Conservation (phyloP, 768 basidiomycete species). For the Piloderma croceum region DNA sequence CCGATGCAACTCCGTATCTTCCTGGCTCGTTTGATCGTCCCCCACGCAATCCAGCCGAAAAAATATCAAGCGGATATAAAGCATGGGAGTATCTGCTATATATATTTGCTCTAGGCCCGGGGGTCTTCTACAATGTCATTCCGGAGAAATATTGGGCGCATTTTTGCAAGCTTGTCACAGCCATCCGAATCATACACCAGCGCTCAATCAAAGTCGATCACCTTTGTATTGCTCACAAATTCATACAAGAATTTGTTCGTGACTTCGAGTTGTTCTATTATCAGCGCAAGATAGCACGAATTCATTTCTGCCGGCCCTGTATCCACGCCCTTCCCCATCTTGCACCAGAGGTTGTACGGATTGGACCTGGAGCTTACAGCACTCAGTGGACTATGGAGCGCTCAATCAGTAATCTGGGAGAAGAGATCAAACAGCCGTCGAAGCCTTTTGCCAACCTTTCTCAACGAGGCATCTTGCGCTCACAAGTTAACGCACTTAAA, state of each 20-base stretch:
- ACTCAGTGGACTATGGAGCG: slow-evolving; percentile 31
- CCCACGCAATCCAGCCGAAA: slow-evolving; percentile 30
- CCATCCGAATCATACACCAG: slow-evolving; percentile 18
- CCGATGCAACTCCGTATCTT: slow-evolving; percentile 11
- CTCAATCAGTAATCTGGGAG: slow-evolving; percentile 16
- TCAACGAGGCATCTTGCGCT: slow-evolving; percentile 7
- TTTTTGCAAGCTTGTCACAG: slow-evolving; percentile 18
- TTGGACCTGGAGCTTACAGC: slow-evolving; percentile 16
- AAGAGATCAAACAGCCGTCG: slow-evolving; percentile 22
- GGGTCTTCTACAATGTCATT: slow-evolving; percentile 19
- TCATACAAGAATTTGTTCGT: slow-evolving; percentile 17
- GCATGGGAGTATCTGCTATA: slow-evolving; percentile 26
- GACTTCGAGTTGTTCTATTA: slow-evolving; percentile 28
- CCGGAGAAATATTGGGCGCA: slow-evolving; percentile 10
- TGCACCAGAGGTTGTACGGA: slow-evolving; percentile 14
- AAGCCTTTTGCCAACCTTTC: slow-evolving; percentile 25
- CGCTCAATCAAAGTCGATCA: slow-evolving; percentile 9
- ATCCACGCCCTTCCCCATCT: slow-evolving; percentile 26
- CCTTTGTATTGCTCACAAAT: slow-evolving; percentile 9
- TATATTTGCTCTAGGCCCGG: slow-evolving; percentile 30
- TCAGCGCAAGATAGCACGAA: slow-evolving; percentile 12
- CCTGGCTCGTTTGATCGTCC: slow-evolving; percentile 23
- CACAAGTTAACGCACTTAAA: slow-evolving; percentile 18
- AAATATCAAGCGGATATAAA: too few species aligned
- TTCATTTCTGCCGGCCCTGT: slow-evolving; percentile 27